Conservation (phyloP, 352 stramenopile genomes). For the Stephanocyclus meneghinianus region DNA sequence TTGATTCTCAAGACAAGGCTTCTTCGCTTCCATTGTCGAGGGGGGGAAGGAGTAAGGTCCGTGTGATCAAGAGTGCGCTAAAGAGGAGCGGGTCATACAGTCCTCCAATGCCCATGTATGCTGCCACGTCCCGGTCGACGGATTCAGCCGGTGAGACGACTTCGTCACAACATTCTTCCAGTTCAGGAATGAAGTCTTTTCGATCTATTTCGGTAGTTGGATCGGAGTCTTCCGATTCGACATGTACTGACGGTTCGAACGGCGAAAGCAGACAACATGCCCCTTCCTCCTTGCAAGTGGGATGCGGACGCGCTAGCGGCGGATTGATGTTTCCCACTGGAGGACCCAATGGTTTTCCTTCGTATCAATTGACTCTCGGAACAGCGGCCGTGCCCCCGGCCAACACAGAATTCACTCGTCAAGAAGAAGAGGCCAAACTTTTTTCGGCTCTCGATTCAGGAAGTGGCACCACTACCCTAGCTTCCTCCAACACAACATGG, state of each 20-base stretch:
- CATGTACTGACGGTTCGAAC: constrained; percentile 17
- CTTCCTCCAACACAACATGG: background rate
- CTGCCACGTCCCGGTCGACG: background rate
- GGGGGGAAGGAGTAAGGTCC: constrained; percentile 27
- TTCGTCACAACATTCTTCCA: constrained; percentile 15
- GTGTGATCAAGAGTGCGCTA: constrained; percentile 48
- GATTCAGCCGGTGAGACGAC: background rate
- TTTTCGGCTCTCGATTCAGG: constrained; percentile 9
- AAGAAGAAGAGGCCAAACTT: constrained; percentile 5
- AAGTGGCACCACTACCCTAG: background rate
- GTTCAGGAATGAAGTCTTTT: constrained; percentile 36
- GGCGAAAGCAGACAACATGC: constrained; percentile 10
- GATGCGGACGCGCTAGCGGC: constrained; percentile 26
- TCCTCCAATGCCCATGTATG: constrained; percentile 30
- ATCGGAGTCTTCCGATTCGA: constrained; percentile 31
- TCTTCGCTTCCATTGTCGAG: background rate
- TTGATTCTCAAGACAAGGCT: constrained; percentile 31
- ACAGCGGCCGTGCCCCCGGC: background rate
- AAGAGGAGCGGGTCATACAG: constrained; percentile 42
- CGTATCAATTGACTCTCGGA: constrained; percentile 41
- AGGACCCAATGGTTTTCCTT: constrained; percentile 26
- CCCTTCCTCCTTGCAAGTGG: constrained; percentile 28
- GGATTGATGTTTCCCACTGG: constrained; percentile 43
- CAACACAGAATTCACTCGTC: background rate
- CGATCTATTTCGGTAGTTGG: constrained; percentile 44